A percentile compares a stretch with the other conserved stretches of the same genome.
Evolutionary conservation across 139 green algal species (phyloP).

Genomic region (Closterium sp.): DNA sequence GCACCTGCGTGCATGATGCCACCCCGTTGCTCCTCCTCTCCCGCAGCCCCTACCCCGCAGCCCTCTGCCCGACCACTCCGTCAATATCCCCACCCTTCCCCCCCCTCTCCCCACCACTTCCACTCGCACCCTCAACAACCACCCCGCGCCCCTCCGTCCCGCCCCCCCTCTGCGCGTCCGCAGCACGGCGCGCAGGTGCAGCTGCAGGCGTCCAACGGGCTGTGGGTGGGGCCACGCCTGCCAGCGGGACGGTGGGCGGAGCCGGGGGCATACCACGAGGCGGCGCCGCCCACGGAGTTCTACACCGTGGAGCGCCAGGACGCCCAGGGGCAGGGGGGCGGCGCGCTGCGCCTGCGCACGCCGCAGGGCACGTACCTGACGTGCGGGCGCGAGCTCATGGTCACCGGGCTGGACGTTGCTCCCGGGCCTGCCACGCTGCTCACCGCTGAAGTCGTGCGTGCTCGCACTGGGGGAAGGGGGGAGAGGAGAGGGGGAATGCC

Average conservation of each 20-base stretch:
- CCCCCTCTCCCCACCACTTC: no score
- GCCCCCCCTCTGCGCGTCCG: background rate
- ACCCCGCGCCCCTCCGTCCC: no score
- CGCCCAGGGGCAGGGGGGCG: background rate
- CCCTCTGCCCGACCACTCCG: no score
- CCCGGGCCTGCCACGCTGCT: background rate
- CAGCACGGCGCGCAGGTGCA: constrained; percentile 7
- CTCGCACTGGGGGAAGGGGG: background rate
- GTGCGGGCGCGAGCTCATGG: background rate
- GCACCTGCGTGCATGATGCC: no score
- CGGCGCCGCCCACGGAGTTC: background rate
- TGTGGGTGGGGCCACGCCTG: background rate
- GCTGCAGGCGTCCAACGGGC: background rate
- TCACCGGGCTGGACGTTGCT: background rate
- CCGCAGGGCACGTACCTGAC: background rate
- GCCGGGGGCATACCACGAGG: background rate
- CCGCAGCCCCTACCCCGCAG: no score
- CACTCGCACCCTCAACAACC: no score
- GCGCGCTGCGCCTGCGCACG: background rate
- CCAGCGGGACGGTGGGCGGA: background rate
- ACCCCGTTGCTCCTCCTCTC: no score
- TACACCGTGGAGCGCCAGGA: background rate
- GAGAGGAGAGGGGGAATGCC: no score
- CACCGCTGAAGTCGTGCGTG: background rate
- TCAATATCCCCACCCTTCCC: no score